A percentile compares a stretch with the other conserved stretches of the same genome.
Evolutionary conservation across 192 early-diverging fungal species (phyloP).

Genomic region (Entophlyctis helioformis): DNA sequence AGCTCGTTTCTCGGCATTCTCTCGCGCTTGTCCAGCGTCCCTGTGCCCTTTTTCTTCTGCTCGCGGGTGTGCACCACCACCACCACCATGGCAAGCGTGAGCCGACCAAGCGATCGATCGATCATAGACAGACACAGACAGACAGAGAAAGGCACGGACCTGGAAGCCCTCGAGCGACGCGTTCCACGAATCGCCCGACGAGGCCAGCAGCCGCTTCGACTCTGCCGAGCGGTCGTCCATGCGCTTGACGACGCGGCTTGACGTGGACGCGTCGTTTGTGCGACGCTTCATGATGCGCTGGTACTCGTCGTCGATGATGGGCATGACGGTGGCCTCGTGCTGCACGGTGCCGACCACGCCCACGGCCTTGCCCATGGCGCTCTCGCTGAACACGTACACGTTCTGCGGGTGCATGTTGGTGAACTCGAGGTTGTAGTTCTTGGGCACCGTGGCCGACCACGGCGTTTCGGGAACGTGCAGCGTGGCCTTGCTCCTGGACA

Average conservation of each 20-base stretch:
- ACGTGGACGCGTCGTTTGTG: too few relatives aligned
- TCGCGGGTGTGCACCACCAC: too few relatives aligned
- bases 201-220: too few relatives aligned
- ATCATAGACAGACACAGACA: too few relatives aligned
- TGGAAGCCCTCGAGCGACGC: too few relatives aligned
- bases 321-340: constrained; percentile 26
- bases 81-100: too few relatives aligned
- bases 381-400: constrained; percentile 69
- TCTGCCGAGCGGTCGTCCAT: too few relatives aligned
- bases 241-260: too few relatives aligned
- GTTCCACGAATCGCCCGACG: too few relatives aligned
- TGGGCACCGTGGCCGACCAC: constrained; percentile 54
- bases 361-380: constrained; percentile 22
- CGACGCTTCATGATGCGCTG: constrained; percentile 4
- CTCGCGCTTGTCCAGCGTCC: constrained; percentile 60
- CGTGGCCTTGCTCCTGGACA: constrained; percentile 29
- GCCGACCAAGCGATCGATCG: too few relatives aligned
- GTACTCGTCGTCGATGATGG: constrained; percentile 27
- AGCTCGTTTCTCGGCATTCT: constrained; percentile 76
- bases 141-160: too few relatives aligned
- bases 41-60: too few relatives aligned
- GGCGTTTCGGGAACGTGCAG: constrained; percentile 56
- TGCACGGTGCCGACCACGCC: constrained; percentile 20
- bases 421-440: constrained; percentile 72
- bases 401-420: constrained; percentile 55